Base-by-base conservation (phyloP, 176 grass and related monocot genomes). In the Cenchrus fungigraminus region DNA sequence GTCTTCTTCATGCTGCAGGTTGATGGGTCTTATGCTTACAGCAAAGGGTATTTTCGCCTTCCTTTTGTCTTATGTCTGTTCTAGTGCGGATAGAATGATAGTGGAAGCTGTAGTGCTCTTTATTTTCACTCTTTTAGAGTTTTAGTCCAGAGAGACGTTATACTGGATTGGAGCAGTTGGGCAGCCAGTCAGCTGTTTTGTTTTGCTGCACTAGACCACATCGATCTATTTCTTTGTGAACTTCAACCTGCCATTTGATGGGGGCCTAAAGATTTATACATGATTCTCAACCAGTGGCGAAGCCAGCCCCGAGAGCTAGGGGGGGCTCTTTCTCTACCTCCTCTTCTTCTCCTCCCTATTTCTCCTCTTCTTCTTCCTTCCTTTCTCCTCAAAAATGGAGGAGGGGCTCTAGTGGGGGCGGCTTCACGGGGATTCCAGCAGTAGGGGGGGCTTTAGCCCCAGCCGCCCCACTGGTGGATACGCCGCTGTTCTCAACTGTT, bases 1-100 rank as follows among this genome's bases (percentile, higher is more conserved):
- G 79, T 99, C 85, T 96, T 94, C 81, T 99, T 99, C 74, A 79
- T 93, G 87, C 90, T 99, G 37, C 91, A 96, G 90, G 78, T 96
- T 87, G 86, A 99, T 88, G 97, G 97, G 56, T 88, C 89, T 51
- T 99, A 92, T 74, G 82, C 90, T 37, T 99, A 99, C 81, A 66
- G 71, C 47, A 92, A 95, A 91, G 90, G 97, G 97, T 99, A 92
- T 72, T 90, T 76, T 85, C 69, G 59, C 44, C 79, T 53, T 87
- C 76, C 86, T 82, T 50, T 8, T 68, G 29, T 77, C 31, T 47
- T 68, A 68, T 52, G 71, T 60, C 16, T 56, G 42, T 15, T 76
- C 14, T 71, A 71, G 13, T 71, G 28, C 42, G 73, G 17, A 52
- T 77, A 50, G 47, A 84, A 9, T 6, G 79, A 59, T 59, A 86